Evolutionary conservation across 768 basidiomycete genomes (phyloP).

Genomic region (Rhodotorula taiwanensis): DNA sequence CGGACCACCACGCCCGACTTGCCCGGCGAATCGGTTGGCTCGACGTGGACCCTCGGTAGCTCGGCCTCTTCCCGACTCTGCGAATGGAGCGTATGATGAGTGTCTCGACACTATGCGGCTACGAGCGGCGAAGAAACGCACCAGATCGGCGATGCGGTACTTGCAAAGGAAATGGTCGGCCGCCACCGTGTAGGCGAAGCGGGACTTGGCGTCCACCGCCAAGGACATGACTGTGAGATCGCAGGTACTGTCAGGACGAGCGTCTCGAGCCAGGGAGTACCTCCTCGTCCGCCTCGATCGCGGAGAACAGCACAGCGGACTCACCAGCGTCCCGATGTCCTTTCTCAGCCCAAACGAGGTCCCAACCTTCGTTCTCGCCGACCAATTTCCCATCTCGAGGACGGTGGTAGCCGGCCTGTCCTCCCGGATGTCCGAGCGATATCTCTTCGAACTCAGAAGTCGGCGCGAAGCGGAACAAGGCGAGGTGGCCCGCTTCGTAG

Average conservation of each 20-base stretch:
- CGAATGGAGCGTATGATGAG: too few relatives aligned
- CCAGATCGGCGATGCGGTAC: conserved; percentile 33
- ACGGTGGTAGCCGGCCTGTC: not conserved
- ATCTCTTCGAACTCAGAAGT: not conserved
- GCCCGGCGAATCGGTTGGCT: conserved; percentile 16
- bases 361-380: conserved; percentile 42
- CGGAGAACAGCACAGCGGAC: conserved; percentile 19
- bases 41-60: not conserved
- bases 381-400: not conserved
- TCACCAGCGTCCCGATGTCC: conserved; percentile 48
- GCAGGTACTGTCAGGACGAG: too few relatives aligned
- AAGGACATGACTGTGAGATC: conserved; percentile 39
- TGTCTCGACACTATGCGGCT: too few relatives aligned
- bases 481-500: conserved; percentile 85
- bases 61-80: conserved; percentile 18
- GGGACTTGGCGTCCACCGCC: conserved; percentile 2
- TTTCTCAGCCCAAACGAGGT: conserved; percentile 42
- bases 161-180: conserved; percentile 39
- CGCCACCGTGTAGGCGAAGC: conserved; percentile 37
- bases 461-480: conserved; percentile 48
- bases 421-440: not conserved
- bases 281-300: too few relatives aligned
- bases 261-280: too few relatives aligned
- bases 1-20: conserved; percentile 60
- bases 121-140: conserved; percentile 2